These are phyloP conservation scores for Scheffersomyces quercinus DNA, from an alignment of 1,139 yeast genomes.

Conservation along the genomic window DNA sequence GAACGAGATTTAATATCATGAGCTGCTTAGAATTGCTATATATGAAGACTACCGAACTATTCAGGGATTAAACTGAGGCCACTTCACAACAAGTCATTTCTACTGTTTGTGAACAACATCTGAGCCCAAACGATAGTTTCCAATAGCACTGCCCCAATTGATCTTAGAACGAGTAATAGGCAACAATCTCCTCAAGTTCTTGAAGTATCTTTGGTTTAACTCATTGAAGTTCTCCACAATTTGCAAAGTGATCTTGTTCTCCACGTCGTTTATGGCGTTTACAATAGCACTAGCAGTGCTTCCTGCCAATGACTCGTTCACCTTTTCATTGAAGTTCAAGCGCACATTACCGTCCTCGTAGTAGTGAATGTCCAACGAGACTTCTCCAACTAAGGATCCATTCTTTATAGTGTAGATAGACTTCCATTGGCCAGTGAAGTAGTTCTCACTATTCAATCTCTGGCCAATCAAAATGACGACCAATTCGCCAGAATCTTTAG, in stretches of 20 bases:
- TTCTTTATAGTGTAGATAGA: constrained; percentile 54
- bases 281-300: constrained; percentile 37
- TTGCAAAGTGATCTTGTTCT: constrained; percentile 58
- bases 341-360: constrained; percentile 96
- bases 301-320: constrained; percentile 19
- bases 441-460: constrained; percentile 73
- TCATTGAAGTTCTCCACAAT: constrained; percentile 66
- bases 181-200: constrained; percentile 81
- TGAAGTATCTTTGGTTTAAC: constrained; percentile 79
- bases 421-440: constrained; percentile 89
- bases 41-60: no score
- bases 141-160: constrained; percentile 94
- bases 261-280: constrained; percentile 56
- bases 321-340: constrained; percentile 55
- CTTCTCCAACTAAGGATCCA: constrained; percentile 48
- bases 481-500: constrained; percentile 25
- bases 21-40: no score
- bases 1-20: no score
- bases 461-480: constrained; percentile 59
- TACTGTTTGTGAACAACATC: constrained; percentile 57
- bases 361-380: constrained; percentile 80
- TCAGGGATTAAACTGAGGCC: no score
- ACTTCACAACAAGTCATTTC: background rate
- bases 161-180: constrained; percentile 91
- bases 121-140: constrained; percentile 83